Conservation (phyloP, 2,329 filamentous ascomycete genomes). For the Fusarium subtropicale region DNA sequence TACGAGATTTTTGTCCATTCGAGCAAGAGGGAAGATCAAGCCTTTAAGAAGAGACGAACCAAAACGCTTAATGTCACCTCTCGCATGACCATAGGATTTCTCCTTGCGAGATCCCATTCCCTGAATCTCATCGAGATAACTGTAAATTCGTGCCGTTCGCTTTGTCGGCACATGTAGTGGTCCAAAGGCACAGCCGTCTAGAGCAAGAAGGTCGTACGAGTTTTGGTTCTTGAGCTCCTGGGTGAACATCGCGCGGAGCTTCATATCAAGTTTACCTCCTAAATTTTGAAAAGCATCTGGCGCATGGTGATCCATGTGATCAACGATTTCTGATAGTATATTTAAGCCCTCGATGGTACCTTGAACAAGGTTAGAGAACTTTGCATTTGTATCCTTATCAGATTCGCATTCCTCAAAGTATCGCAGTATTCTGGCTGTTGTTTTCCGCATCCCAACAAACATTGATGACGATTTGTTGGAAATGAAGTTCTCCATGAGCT, state of each 20-base stretch:
- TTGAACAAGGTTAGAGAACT: conserved; percentile 40
- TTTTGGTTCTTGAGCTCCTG: background rate
- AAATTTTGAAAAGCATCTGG: background rate
- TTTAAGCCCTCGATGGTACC: conserved; percentile 40
- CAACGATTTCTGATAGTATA: conserved; percentile 37
- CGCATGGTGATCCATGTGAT: conserved; percentile 25
- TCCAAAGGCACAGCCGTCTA: conserved; percentile 37
- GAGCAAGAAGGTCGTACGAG: conserved; percentile 30
- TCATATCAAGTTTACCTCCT: background rate
- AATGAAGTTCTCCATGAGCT: conserved; percentile 44
- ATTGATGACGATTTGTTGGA: conserved; percentile 11
- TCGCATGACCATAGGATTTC: conserved; percentile 28
- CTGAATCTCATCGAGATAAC: conserved; percentile 41
- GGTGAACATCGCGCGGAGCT: background rate
- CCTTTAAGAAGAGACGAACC: conserved; percentile 37
- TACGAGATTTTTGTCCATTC: background rate
- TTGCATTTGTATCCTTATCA: conserved; percentile 4
- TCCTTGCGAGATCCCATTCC: conserved; percentile 10
- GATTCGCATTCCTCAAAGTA: conserved; percentile 36
- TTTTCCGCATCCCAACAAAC: conserved; percentile 37
- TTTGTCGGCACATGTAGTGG: conserved; percentile 20
- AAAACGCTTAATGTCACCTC: conserved; percentile 43
- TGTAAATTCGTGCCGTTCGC: conserved; percentile 24
- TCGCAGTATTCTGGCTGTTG: conserved; percentile 31
- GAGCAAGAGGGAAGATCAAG: conserved; percentile 18